Conservation (phyloP, 495 filamentous ascomycete genomes). For the Cercophora samala region DNA sequence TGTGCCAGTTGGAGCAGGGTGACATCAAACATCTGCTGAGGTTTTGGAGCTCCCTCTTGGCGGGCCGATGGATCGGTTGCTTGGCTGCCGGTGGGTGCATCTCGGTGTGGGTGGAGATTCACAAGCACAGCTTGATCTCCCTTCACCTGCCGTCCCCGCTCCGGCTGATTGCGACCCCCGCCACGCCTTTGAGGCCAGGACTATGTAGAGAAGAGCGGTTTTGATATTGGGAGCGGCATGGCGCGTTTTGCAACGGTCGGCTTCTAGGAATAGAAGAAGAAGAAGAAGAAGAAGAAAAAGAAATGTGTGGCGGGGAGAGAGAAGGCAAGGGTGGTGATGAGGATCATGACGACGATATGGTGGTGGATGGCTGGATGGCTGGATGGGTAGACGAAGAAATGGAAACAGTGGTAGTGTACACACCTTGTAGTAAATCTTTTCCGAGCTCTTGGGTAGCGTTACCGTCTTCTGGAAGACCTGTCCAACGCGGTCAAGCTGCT, state of each 20-base stretch:
- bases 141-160: constrained; percentile 1
- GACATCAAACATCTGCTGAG: not conserved
- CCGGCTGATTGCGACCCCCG: constrained; percentile 1
- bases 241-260: constrained; percentile 1
- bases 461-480: constrained; percentile 75
- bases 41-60: not conserved
- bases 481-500: constrained; percentile 71
- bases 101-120: constrained; percentile 4
- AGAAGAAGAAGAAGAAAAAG: not conserved
- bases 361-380: too few species aligned
- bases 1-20: not conserved
- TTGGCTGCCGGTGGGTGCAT: not conserved
- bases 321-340: not conserved
- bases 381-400: not conserved
- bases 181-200: not conserved
- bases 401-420: constrained; percentile 31
- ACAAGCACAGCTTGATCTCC: not conserved
- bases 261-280: not conserved
- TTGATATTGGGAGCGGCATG: not conserved
- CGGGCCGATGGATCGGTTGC: not conserved
- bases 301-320: not conserved
- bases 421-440: constrained; percentile 85
- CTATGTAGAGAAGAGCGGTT: not conserved
- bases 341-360: not conserved
- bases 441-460: constrained; percentile 53